Conservation (phyloP, 495 filamentous ascomycete genomes). For the Cercophora newfieldiana region DNA sequence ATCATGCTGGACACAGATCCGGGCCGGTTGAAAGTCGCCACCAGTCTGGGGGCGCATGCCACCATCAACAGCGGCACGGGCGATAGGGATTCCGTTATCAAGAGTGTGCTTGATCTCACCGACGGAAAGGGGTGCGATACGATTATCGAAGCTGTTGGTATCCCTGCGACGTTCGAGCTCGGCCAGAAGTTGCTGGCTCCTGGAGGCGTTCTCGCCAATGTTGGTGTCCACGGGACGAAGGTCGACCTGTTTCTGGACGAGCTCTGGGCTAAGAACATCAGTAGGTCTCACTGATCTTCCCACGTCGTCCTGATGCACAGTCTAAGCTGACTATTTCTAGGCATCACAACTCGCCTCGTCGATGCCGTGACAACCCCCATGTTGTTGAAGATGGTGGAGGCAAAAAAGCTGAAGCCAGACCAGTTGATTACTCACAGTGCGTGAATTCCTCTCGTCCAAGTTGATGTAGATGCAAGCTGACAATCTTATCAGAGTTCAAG, state of each 20-base stretch:
- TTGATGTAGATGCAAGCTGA: background rate
- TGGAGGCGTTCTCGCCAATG: conserved; percentile 53
- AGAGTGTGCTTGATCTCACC: conserved; percentile 40
- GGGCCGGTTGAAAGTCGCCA: conserved; percentile 45
- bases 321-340: conserved; percentile 30
- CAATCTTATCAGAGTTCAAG: conserved; percentile 30
- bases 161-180: conserved; percentile 47
- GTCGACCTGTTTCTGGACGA: conserved; percentile 46
- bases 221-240: conserved; percentile 49
- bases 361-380: conserved; percentile 47
- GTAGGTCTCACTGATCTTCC: conserved; percentile 23
- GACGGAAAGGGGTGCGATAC: conserved; percentile 51
- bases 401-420: conserved; percentile 38
- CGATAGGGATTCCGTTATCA: conserved; percentile 23
- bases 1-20: conserved; percentile 49
- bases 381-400: conserved; percentile 42
- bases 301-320: background rate
- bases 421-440: conserved; percentile 47
- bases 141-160: conserved; percentile 57
- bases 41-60: conserved; percentile 45
- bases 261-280: conserved; percentile 50
- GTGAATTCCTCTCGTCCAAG: conserved; percentile 9
- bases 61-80: conserved; percentile 33
- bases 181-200: conserved; percentile 51
- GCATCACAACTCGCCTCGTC: conserved; percentile 47